Base-by-base conservation (phyloP, 2,329 filamentous ascomycete genomes). In the Cordyceps tenuipes region DNA sequence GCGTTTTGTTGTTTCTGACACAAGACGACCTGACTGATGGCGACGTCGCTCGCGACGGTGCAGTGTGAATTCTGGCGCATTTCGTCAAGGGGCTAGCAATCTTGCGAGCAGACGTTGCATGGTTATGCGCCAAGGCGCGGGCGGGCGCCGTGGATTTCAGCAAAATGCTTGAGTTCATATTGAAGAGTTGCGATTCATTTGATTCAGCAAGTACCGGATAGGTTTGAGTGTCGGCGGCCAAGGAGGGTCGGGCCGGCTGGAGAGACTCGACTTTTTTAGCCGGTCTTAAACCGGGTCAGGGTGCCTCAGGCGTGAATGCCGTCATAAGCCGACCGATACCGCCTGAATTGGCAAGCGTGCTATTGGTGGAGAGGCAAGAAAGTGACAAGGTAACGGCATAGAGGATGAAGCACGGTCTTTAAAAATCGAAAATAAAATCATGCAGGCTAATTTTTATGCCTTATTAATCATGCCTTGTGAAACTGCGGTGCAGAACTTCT, bases 161-260 rank as follows among this genome's bases (percentile, higher is more conserved):
- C 62, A 80, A 65, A 64, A 79, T 67, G 67, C 70, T 76, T 46
- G 78, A 72, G 67, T 79, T 81, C 79, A 81, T 81, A 48, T 64
- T 73, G 68, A 67, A 56, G 56, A 59, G 62, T 62, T 66, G 60
- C 62, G 61, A 66, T 66, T 68, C 70, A 72, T 73, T 62, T 66
- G 65, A 60, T 53, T 59, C 19, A 31, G 13, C 41, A 48, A 47
- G 3, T 41, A 41, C 7, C 31, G 51, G 34, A 50, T 23, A 43
- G 55, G 13, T 47, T 36, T 57, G 46, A 43, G 55, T 41, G 43
- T 29, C 29, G 21, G n/a, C 46, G 55, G 13, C 56, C 50, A 41
- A 58, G 50, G 54, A 58, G 49, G 53, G 57, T 61, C 52, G 46
- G 46, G 59, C n/a, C 26, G 51, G 46, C 31, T 39, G 59, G 47